A percentile compares a stretch with the other conserved stretches of the same genome.
Conservation (phyloP, 805 yeast genomes). For the Kluyveromyces dobzhanskii region DNA sequence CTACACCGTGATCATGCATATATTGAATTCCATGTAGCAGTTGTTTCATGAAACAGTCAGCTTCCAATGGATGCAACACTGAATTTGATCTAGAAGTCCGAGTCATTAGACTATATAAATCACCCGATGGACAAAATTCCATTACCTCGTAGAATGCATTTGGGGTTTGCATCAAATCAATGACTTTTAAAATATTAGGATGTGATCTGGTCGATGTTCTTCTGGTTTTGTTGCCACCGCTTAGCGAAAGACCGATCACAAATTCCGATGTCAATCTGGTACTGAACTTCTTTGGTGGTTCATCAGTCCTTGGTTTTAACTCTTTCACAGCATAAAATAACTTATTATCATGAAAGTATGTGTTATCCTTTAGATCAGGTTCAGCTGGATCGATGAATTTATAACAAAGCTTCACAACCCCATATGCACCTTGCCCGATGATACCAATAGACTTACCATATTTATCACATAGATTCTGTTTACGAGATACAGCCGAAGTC, state of each 20-base stretch:
- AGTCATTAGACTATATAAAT: slow-evolving; percentile 49
- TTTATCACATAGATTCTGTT: slow-evolving; percentile 34
- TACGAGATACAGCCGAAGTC: slow-evolving; percentile 11
- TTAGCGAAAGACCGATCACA: slow-evolving; percentile 73
- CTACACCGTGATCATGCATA: slow-evolving; percentile 87
- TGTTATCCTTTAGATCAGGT: slow-evolving; percentile 29
- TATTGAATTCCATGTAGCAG: slow-evolving; percentile 71
- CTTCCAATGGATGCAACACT: slow-evolving; percentile 53
- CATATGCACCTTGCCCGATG: slow-evolving; percentile 92
- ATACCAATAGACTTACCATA: slow-evolving; percentile 46
- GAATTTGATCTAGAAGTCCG: slow-evolving; percentile 38
- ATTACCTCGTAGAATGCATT: slow-evolving; percentile 78
- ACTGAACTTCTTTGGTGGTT: slow-evolving; percentile 83
- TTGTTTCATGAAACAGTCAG: slow-evolving; percentile 88
- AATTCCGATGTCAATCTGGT: slow-evolving; percentile 85
- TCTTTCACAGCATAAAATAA: slow-evolving; percentile 84
- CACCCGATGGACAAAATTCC: slow-evolving; percentile 91
- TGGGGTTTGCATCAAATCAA: slow-evolving; percentile 68
- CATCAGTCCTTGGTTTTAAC: slow-evolving; percentile 72
- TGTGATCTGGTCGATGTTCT: slow-evolving; percentile 4
- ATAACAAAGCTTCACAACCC: slow-evolving; percentile 82
- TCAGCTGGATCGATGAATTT: slow-evolving; percentile 24
- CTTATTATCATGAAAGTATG: slow-evolving; percentile 59
- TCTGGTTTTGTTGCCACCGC: slow-evolving; percentile 34
- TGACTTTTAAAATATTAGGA: slow-evolving; percentile 66